Evolutionary conservation across 2,329 filamentous ascomycete species (phyloP).

Genomic region (Neofusicoccum sp.): DNA sequence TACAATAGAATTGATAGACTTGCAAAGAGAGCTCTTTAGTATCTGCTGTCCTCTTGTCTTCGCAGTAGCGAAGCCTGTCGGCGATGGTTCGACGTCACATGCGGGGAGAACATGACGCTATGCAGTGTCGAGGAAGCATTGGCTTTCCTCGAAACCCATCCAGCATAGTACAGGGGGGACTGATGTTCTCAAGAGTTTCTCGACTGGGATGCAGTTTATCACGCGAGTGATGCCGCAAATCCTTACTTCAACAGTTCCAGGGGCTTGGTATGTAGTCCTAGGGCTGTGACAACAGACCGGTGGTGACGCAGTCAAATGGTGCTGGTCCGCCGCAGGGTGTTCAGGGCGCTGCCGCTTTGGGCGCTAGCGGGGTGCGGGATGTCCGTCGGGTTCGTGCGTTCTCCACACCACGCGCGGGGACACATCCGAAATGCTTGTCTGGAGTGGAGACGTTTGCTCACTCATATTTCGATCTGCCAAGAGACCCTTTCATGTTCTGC

Average conservation of each 20-base stretch:
- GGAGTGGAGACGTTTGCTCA: neutral
- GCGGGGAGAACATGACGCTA: no score
- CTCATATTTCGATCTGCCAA: slow-evolving; percentile 1
- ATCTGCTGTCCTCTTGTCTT: neutral
- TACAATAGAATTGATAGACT: neutral
- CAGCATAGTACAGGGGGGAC: no score
- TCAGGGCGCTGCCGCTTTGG: neutral
- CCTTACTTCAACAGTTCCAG: neutral
- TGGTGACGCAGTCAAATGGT: neutral
- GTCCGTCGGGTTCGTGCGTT: neutral
- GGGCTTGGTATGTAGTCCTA: neutral
- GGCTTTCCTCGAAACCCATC: no score
- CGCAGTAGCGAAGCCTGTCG: neutral
- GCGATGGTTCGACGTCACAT: neutral
- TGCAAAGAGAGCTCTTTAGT: no score
- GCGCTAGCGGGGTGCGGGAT: neutral
- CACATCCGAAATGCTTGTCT: neutral
- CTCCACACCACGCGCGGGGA: slow-evolving; percentile 1
- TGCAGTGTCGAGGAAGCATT: no score
- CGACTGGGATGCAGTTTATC: neutral
- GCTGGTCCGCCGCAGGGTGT: neutral
- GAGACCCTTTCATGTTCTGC: neutral
- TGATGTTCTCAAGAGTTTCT: neutral
- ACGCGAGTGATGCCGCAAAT: neutral
- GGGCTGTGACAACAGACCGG: neutral